Conservation (phyloP, 192 early-diverging fungal species). For the Coemansia sp. region DNA sequence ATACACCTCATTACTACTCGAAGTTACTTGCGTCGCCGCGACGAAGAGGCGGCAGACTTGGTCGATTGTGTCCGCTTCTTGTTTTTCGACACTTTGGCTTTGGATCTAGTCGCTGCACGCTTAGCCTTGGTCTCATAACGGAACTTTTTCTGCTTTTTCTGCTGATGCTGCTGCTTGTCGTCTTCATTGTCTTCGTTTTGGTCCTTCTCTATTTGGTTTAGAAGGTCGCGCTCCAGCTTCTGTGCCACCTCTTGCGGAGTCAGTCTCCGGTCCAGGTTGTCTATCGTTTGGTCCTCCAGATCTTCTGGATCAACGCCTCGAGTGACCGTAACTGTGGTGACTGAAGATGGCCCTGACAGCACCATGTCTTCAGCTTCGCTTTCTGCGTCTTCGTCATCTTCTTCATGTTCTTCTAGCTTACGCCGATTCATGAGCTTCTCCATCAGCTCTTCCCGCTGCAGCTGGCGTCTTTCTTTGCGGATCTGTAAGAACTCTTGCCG, state of each 20-base stretch:
- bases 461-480: conserved; percentile 52
- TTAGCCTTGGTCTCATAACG: conserved; percentile 51
- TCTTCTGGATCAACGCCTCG: conserved; percentile 59
- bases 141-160: conserved; percentile 36
- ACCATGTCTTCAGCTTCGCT: conserved; percentile 52
- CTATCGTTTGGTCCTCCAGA: conserved; percentile 15
- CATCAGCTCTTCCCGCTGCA: conserved; percentile 56
- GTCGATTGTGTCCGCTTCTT: no score
- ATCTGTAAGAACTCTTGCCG: conserved; percentile 57
- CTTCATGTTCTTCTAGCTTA: conserved; percentile 42
- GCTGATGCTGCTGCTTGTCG: conserved; percentile 11
- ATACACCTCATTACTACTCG: background rate
- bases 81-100: background rate
- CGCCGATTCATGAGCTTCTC: conserved; percentile 47
- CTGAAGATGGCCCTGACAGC: conserved; percentile 54
- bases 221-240: conserved; percentile 16
- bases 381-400: conserved; percentile 9
- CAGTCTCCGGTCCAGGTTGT: conserved; percentile 15
- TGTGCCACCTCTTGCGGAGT: conserved; percentile 26
- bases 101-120: conserved; percentile 15
- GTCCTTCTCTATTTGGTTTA: conserved; percentile 2
- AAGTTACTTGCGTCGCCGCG: background rate
- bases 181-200: conserved; percentile 2
- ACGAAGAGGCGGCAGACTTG: no score
- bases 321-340: conserved; percentile 72